Base-by-base conservation (phyloP, 768 basidiomycete species). In the Exsudoporus frostii region DNA sequence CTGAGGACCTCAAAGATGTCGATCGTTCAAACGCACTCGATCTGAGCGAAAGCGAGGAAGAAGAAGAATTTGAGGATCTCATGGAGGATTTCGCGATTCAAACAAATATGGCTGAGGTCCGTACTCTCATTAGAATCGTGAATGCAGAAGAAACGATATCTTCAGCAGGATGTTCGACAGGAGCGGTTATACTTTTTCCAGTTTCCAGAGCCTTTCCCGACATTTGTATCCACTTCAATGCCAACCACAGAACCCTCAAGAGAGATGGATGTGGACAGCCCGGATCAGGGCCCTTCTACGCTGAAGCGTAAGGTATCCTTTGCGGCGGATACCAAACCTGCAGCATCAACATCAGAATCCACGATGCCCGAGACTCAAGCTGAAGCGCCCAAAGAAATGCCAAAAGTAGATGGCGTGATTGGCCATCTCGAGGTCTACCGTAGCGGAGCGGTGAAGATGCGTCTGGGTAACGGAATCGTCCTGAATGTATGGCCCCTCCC, bases 131-230 rank as follows among this genome's bases (percentile, higher is more conserved):
- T 27, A 19, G 13, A n/a, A 38, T 43, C 19, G 36, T 25, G 48
- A 43, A 46, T 37, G 19, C 24, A 22, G 17, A 20, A 43, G 27
- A 36, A 55, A 20, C 1, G n/a, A 7, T 47, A 29, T 39, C 17
- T 42, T 20, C 60, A 86, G 83, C 81, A 74, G 25, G 65, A 73
- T 45, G 58, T 78, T 34, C 77, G 76, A 48, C 84, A 83, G 68
- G 86, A 90, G 49, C 77, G 79, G 19, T 72, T 96, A 4, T 96
- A 89, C 64, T 86, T 93, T 60, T 94, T 96, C 73, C 92, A 95
- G 65, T 96, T 96, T 62, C 94, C 94, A 0, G 68, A 76, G 9
- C 89, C 91, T 0, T 94, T 97, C 70, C 92, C 93, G 0, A 78
- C 74, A 5, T 94, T 94, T 71, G 53, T 74, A 2, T 72, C 80